Percentiles rank a stretch among this genome's conserved stretches.
These are phyloP conservation scores for Scutellaria minor DNA, from an alignment of 257 asterid genomes.

Conservation along the genomic window DNA sequence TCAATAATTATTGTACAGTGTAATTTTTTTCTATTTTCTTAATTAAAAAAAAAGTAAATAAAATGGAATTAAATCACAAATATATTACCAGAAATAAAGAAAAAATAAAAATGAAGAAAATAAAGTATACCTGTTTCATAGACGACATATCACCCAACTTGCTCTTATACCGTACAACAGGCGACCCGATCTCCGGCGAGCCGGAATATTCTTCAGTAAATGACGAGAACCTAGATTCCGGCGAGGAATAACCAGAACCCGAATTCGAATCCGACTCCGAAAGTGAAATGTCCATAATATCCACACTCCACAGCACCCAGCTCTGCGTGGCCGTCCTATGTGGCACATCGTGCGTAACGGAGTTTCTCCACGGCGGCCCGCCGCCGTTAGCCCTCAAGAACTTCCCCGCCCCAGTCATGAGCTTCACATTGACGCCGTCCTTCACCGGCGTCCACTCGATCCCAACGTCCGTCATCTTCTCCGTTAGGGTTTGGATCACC, in stretches of 20 bases:
- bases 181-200: constrained; percentile 58
- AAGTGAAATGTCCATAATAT: constrained; percentile 53
- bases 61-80: constrained; percentile 7
- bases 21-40: too few relatives aligned
- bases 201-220: constrained; percentile 45
- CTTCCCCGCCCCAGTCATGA: constrained; percentile 61
- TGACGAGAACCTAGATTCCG: constrained; percentile 51
- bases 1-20: background rate
- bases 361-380: constrained; percentile 79
- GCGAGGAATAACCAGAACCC: constrained; percentile 39
- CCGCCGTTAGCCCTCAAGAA: constrained; percentile 86
- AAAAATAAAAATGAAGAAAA: constrained; percentile 20
- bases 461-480: constrained; percentile 15
- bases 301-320: constrained; percentile 84
- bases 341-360: constrained; percentile 80
- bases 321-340: constrained; percentile 73
- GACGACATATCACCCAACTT: constrained; percentile 30
- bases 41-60: background rate
- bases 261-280: constrained; percentile 42
- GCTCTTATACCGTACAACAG: constrained; percentile 18
- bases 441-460: constrained; percentile 75
- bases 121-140: constrained; percentile 41
- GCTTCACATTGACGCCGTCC: constrained; percentile 66
- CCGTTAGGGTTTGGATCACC: constrained; percentile 49
- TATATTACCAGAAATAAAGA: constrained; percentile 23